Conservation (phyloP, 2,329 filamentous ascomycete species). For the Cordyceps pruinosa region DNA sequence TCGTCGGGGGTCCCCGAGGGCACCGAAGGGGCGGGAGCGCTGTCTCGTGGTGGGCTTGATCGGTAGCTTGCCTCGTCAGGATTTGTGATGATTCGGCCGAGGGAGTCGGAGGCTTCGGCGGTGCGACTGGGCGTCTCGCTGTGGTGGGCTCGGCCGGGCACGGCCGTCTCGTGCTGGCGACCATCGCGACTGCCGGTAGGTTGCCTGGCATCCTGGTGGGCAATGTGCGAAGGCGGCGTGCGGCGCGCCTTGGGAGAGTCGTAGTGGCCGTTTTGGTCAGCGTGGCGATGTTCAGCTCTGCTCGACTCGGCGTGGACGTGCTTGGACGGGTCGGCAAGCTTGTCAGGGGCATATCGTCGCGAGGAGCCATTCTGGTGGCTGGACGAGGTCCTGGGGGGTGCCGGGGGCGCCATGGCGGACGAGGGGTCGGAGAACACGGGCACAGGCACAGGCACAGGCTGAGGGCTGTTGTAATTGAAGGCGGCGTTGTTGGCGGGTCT, state of each 20-base stretch:
- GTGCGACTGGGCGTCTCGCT: slow-evolving; percentile 46
- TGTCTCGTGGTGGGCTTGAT: slow-evolving; percentile 29
- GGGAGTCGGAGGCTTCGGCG: slow-evolving; percentile 70
- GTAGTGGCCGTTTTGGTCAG: slow-evolving; percentile 22
- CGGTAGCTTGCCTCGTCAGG: slow-evolving; percentile 26
- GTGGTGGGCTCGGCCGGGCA: slow-evolving; percentile 40
- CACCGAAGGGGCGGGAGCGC: slow-evolving; percentile 38
- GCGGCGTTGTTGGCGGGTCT: slow-evolving; percentile 39
- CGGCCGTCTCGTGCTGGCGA: slow-evolving; percentile 29
- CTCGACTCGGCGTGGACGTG: slow-evolving; percentile 31
- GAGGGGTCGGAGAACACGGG: slow-evolving; percentile 36
- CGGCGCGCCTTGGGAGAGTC: slow-evolving; percentile 24
- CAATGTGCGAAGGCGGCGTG: slow-evolving; percentile 23
- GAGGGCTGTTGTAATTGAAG: slow-evolving; percentile 35
- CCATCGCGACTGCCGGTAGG: slow-evolving; percentile 33
- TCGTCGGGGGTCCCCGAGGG: slow-evolving; percentile 39
- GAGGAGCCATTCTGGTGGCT: slow-evolving; percentile 42
- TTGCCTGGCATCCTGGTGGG: slow-evolving; percentile 32
- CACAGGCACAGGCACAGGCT: too few relatives aligned
- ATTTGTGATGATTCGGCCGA: slow-evolving; percentile 60
- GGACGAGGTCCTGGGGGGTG: slow-evolving; percentile 77
- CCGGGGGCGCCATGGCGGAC: slow-evolving; percentile 61
- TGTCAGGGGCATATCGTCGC: slow-evolving; percentile 41
- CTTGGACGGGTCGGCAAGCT: slow-evolving; percentile 35
- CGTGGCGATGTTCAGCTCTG: slow-evolving; percentile 27